A percentile compares a stretch with the other conserved stretches of the same genome.
Conservation (phyloP, 2,329 filamentous ascomycete species). For the Aspergillus phoenicis region DNA sequence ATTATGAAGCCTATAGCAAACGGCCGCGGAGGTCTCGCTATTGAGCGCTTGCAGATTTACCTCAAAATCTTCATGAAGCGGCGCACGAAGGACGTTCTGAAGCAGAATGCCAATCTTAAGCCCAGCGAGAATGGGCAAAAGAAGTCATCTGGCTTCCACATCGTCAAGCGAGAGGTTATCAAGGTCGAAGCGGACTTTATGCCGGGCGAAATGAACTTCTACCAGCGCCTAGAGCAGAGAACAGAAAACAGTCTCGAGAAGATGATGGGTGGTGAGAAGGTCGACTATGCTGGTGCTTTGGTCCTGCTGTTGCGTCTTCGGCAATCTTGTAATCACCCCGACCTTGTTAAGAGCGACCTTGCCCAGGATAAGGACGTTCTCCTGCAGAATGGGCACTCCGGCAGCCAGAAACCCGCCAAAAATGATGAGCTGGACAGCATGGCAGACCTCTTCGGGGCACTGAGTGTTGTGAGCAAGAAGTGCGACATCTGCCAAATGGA, state of each 20-base stretch:
- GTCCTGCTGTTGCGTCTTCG: conserved; percentile 86
- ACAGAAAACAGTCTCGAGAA: conserved; percentile 83
- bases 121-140: conserved; percentile 61
- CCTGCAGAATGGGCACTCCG: conserved; percentile 60
- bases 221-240: conserved; percentile 77
- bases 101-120: conserved; percentile 78
- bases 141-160: conserved; percentile 72
- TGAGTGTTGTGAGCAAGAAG: conserved; percentile 74
- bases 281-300: conserved; percentile 92
- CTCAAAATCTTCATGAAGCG: conserved; percentile 96
- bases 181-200: conserved; percentile 78
- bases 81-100: conserved; percentile 96
- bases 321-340: conserved; percentile 93
- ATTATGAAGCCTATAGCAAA: conserved; percentile 90
- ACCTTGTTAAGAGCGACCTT: conserved; percentile 81
- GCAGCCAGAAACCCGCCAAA: conserved; percentile 54
- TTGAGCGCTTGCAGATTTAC: conserved; percentile 80
- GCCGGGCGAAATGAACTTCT: conserved; percentile 79
- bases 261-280: conserved; percentile 78
- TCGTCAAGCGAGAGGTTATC: conserved; percentile 87
- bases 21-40: conserved; percentile 84
- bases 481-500: conserved; percentile 82
- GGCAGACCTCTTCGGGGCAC: conserved; percentile 80
- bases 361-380: conserved; percentile 86
- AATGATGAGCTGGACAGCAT: conserved; percentile 75